Percentiles rank a stretch among this genome's conserved stretches.
Evolutionary conservation across 148 eudicot species (phyloP).

Genomic region (Cornus controversa): DNA sequence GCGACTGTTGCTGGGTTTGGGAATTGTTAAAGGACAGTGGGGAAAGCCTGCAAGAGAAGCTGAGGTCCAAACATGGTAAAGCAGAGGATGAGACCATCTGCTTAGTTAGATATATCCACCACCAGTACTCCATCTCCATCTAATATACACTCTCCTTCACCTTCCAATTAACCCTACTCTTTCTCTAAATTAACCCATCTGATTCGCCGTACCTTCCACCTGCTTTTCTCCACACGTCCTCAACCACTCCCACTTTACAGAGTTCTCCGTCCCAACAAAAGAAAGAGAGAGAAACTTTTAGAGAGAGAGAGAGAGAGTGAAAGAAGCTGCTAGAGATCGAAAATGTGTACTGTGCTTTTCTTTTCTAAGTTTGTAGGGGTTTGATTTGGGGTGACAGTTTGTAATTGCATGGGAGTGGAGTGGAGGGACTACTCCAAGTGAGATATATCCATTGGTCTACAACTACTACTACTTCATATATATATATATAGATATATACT

Average conservation of each 20-base stretch:
- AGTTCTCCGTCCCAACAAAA: neutral
- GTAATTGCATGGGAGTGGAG: neutral
- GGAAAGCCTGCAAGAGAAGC: constrained; percentile 28
- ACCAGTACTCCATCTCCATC: neutral
- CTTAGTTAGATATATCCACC: constrained; percentile 14
- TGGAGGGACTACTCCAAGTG: constrained; percentile 4
- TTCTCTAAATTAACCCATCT: no score
- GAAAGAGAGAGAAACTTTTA: neutral
- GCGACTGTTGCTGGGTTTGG: constrained; percentile 11
- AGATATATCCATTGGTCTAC: neutral
- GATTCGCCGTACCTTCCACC: neutral
- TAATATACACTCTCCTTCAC: no score
- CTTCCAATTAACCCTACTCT: no score
- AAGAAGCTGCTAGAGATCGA: no score
- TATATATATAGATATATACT: neutral
- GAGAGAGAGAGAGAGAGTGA: constrained; percentile 6
- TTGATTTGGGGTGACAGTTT: neutral
- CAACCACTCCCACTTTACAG: constrained; percentile 1
- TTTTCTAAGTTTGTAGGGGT: neutral
- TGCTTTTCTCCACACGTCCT: neutral
- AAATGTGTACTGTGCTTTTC: no score
- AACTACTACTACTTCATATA: neutral
- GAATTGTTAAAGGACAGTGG: constrained; percentile 31
- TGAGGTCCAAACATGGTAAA: constrained; percentile 37
- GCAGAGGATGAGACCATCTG: constrained; percentile 23